phyloP scores from a whole-genome alignment of 2,329 filamentous ascomycete genomes.

The Trichocomaceae sp. region DNA sequence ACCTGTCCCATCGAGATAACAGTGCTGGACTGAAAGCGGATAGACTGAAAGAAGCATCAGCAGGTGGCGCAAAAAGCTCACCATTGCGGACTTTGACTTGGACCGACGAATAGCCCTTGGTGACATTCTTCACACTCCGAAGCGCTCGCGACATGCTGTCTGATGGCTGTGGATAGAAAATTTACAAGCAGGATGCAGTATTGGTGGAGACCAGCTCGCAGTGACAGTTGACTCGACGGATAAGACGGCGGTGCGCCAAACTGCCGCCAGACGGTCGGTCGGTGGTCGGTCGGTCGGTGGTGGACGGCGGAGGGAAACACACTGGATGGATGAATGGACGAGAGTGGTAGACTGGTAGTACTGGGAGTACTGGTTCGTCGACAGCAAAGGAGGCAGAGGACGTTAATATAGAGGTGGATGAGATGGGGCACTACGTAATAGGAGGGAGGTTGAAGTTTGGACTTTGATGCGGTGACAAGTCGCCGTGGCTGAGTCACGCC shows the following conservation, averaged over 20 bases:
- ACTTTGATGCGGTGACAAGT: not conserved
- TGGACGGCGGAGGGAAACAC: too few species aligned
- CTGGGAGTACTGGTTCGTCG: not conserved
- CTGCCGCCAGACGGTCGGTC: not conserved
- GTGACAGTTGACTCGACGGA: not conserved
- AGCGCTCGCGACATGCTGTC: constrained; percentile 86
- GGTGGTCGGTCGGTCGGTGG: too few species aligned
- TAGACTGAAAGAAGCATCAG: not conserved
- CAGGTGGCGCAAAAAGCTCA: constrained; percentile 41
- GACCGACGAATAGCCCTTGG: constrained; percentile 92
- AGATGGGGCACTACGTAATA: not conserved
- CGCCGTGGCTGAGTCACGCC: not conserved
- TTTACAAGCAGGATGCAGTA: not conserved
- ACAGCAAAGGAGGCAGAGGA: not conserved
- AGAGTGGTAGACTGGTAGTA: too few species aligned
- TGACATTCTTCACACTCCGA: constrained; percentile 97
- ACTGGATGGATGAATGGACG: not conserved
- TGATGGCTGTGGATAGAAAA: not conserved
- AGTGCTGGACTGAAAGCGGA: not conserved
- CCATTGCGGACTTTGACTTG: constrained; percentile 99
- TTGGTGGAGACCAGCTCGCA: constrained; percentile 8
- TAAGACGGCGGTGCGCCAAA: not conserved
- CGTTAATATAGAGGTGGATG: not conserved
- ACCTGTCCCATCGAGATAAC: not conserved
- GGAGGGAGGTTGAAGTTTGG: not conserved